A percentile compares a stretch with the other conserved stretches of the same genome.
Conservation (phyloP, 257 asterid species). For the Salvia splendens region DNA sequence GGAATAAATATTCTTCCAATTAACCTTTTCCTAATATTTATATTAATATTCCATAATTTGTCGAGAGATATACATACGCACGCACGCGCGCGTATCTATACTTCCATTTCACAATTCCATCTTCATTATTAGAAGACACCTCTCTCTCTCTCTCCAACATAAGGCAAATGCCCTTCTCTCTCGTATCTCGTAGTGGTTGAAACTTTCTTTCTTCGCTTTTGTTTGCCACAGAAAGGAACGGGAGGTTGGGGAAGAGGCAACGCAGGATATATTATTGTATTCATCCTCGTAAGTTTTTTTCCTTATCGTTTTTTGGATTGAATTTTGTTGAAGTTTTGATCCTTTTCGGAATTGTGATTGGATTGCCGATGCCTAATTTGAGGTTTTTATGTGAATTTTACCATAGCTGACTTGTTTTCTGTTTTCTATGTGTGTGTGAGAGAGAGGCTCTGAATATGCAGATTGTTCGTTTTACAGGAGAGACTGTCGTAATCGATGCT, state of each 20-base stretch:
- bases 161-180: slow-evolving; percentile 31
- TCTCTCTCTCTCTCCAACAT: slow-evolving; percentile 25
- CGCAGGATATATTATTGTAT: not conserved
- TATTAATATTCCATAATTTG: slow-evolving; percentile 20
- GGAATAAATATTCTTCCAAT: slow-evolving; percentile 14
- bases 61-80: slow-evolving; percentile 27
- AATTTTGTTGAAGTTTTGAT: not conserved
- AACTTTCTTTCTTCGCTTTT: slow-evolving; percentile 26
- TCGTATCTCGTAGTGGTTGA: slow-evolving; percentile 34
- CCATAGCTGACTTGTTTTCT: not conserved
- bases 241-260: not conserved
- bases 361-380: not conserved
- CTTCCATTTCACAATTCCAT: not conserved
- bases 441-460: slow-evolving; percentile 3
- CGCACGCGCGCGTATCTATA: not conserved
- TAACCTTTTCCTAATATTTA: not conserved
- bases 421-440: not conserved
- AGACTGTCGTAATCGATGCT: slow-evolving; percentile 31
- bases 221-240: slow-evolving; percentile 8
- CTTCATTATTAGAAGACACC: slow-evolving; percentile 8
- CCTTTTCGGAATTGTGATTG: not conserved
- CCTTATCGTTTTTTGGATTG: not conserved
- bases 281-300: slow-evolving; percentile 26
- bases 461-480: slow-evolving; percentile 39
- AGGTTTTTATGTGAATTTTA: not conserved